Base-by-base conservation (phyloP, 441 rosid genomes). In the Aleurites moluccanus region DNA sequence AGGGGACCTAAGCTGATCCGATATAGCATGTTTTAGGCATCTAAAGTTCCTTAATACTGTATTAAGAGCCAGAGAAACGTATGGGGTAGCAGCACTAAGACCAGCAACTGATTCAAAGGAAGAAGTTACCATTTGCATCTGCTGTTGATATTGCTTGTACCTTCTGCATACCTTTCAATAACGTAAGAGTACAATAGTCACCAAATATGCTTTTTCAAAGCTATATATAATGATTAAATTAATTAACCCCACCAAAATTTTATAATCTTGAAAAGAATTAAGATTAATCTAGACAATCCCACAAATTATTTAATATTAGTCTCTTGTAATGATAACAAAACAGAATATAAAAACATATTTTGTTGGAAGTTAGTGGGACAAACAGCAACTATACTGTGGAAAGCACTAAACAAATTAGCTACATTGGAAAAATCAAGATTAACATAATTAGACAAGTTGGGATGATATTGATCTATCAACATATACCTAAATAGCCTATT, bases 51-150 rank as follows among this genome's bases (percentile, higher is more conserved):
- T 84, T 2, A 83, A 75, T 8, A 90, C 78, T 0, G 85, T 69
- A 80, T 77, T 83, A 4, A 89, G 81, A 56, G 91, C 88, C 73
- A 85, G 65, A 67, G 87, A 80, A 52, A 88, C 71, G 56, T 88
- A 88, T 1, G 90, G 89, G 0, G 87, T 84, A n/a, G 92, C 86
- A 59, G 85, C 80, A 49, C 87, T 78, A 18, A 87, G 89, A 28
- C 95, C 91, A 0, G 91, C 84, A 2, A 84, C 91, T 0, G 87
- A 75, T 69, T 90, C 88, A 38, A 90, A 90, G 3, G 91, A 87
- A 2, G 90, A 83, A 25, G 86, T 85, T 60, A 86, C 89, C 89
- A 86, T 85, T 73, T 88, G 85, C 89, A 91, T 88, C 67, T 91
- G 92, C 68, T 85, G 92, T 49, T 88, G 83, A 71, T 88, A 89